Percentiles rank a stretch among this genome's conserved stretches.
Conservation (phyloP, 2,329 filamentous ascomycete genomes). For the Cladosporium colombiae region DNA sequence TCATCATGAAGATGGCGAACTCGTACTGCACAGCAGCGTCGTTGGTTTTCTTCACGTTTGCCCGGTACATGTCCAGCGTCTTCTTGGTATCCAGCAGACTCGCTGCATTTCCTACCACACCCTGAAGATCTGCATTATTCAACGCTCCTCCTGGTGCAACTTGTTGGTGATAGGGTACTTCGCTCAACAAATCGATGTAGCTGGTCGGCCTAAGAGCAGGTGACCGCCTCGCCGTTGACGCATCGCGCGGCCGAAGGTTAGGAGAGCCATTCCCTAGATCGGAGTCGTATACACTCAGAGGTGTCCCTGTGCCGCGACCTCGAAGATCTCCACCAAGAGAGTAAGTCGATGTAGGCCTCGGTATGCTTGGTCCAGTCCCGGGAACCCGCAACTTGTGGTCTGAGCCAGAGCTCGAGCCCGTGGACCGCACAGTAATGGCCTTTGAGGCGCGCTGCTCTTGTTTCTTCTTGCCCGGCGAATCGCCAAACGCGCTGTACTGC, state of each 20-base stretch:
- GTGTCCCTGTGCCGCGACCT: slow-evolving; percentile 55
- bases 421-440: slow-evolving; percentile 34
- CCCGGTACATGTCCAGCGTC: slow-evolving; percentile 95
- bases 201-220: slow-evolving; percentile 61
- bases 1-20: slow-evolving; percentile 92
- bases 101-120: slow-evolving; percentile 81
- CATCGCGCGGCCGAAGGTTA: slow-evolving; percentile 47
- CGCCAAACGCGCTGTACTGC: slow-evolving; percentile 52
- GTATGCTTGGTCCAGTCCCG: slow-evolving; percentile 46
- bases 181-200: slow-evolving; percentile 62
- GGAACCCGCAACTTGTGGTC: slow-evolving; percentile 38
- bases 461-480: slow-evolving; percentile 32
- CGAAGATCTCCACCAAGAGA: slow-evolving; percentile 72
- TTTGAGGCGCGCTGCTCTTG: slow-evolving; percentile 35
- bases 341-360: slow-evolving; percentile 73
- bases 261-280: slow-evolving; percentile 42
- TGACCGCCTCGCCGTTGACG: slow-evolving; percentile 56
- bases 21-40: slow-evolving; percentile 91
- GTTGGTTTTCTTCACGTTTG: slow-evolving; percentile 95
- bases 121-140: slow-evolving; percentile 79
- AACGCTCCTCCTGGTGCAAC: slow-evolving; percentile 63
- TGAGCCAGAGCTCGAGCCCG: slow-evolving; percentile 34
- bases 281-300: slow-evolving; percentile 47
- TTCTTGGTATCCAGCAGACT: slow-evolving; percentile 88
- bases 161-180: slow-evolving; percentile 77